phyloP scores from a whole-genome alignment of 192 early-diverging fungal genomes.

The Geosiphon pyriformis region DNA sequence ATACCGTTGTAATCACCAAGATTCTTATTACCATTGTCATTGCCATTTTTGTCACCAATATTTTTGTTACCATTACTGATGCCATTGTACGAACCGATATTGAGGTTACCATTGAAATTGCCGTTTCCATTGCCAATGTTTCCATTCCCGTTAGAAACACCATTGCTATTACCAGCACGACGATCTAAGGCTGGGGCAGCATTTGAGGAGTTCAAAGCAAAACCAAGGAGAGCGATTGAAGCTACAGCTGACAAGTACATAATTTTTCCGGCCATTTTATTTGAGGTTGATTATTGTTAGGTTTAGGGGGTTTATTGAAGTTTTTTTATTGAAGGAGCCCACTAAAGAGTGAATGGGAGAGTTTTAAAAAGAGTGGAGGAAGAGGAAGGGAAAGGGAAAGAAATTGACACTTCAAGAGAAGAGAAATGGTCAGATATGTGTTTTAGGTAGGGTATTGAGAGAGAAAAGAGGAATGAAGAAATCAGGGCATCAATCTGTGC shows the following conservation, averaged over 20 bases:
- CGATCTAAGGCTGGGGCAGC: background rate
- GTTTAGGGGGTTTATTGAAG: too few species aligned
- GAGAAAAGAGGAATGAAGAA: too few species aligned
- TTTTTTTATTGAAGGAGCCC: too few species aligned
- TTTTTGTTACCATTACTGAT: background rate
- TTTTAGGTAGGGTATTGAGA: too few species aligned
- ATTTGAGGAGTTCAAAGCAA: background rate
- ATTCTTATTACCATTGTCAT: background rate
- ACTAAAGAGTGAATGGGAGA: too few species aligned
- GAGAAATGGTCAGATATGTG: too few species aligned
- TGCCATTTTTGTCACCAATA: background rate
- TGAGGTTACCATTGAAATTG: background rate
- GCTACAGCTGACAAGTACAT: background rate
- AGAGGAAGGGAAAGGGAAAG: too few species aligned
- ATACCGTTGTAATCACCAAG: background rate
- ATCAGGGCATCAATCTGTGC: too few species aligned
- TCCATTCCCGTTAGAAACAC: background rate
- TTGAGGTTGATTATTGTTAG: too few species aligned
- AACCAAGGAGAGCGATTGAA: background rate
- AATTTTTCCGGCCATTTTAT: background rate
- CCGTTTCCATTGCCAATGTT: background rate
- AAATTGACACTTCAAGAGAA: too few species aligned
- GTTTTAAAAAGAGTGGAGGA: too few species aligned
- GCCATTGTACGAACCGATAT: background rate
- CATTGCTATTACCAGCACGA: background rate